phyloP scores from a whole-genome alignment of 495 filamentous ascomycete genomes.

The Penicillium cosmopolitanum region DNA sequence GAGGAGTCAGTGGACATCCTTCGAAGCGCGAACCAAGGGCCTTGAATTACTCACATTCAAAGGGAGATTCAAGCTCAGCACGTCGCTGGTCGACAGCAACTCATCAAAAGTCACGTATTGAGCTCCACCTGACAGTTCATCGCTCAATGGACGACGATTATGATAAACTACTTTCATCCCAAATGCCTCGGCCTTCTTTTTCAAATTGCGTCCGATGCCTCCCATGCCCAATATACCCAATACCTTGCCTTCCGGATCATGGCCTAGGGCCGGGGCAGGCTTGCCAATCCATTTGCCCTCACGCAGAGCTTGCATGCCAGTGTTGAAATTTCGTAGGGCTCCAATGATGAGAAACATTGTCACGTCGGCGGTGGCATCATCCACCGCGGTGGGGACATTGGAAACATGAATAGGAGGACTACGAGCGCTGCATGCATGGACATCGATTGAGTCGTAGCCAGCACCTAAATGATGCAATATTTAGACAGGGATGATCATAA shows the following conservation, averaged over 20 bases:
- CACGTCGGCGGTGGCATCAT: slow-evolving; percentile 80
- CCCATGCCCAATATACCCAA: slow-evolving; percentile 86
- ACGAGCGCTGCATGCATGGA: slow-evolving; percentile 68
- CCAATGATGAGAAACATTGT: slow-evolving; percentile 79
- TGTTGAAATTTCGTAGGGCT: slow-evolving; percentile 71
- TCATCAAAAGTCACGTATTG: slow-evolving; percentile 72
- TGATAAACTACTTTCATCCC: slow-evolving; percentile 72
- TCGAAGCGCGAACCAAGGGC: background rate
- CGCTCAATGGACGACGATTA: slow-evolving; percentile 59
- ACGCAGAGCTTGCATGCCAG: slow-evolving; percentile 63
- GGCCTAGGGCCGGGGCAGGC: slow-evolving; percentile 52
- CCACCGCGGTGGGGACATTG: slow-evolving; percentile 79
- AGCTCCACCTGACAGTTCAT: slow-evolving; percentile 61
- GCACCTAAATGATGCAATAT: slow-evolving; percentile 50
- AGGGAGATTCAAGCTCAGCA: slow-evolving; percentile 76
- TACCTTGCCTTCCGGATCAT: slow-evolving; percentile 67
- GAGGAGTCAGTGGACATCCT: background rate
- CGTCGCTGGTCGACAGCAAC: slow-evolving; percentile 66
- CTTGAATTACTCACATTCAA: slow-evolving; percentile 61
- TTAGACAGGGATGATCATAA: background rate
- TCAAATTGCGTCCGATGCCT: slow-evolving; percentile 71
- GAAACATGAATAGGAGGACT: slow-evolving; percentile 65
- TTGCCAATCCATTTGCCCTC: slow-evolving; percentile 60
- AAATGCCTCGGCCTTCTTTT: slow-evolving; percentile 60
- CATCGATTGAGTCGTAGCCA: slow-evolving; percentile 81